phyloP scores from a whole-genome alignment of 495 filamentous ascomycete genomes.

The Tuber aestivum region DNA sequence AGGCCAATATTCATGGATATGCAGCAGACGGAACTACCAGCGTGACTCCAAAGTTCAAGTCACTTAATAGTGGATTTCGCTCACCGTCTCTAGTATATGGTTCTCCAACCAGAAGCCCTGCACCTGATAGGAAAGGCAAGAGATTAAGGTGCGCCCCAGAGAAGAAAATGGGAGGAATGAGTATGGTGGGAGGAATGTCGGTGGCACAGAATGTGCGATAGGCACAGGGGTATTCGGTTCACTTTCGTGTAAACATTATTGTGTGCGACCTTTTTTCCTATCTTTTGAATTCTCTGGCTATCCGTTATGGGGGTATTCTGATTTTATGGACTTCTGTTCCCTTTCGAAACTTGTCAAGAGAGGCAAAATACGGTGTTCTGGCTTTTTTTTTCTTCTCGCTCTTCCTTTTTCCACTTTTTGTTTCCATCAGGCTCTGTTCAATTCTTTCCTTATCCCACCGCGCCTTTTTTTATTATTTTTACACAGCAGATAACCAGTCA shows the following conservation, averaged over 20 bases:
- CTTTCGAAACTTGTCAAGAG: neutral
- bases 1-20: conserved; percentile 22
- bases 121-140: conserved; percentile 26
- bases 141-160: conserved; percentile 27
- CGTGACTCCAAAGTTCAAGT: conserved; percentile 35
- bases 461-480: too few relatives aligned
- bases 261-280: neutral
- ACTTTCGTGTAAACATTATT: conserved; percentile 4
- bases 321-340: conserved; percentile 4
- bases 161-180: conserved; percentile 17
- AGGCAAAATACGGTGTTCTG: conserved; percentile 5
- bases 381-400: neutral
- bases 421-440: neutral
- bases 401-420: neutral
- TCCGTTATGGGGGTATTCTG: neutral
- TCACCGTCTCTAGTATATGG: neutral
- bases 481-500: neutral
- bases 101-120: conserved; percentile 27
- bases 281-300: neutral
- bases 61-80: conserved; percentile 20
- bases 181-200: conserved; percentile 36
- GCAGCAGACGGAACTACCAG: conserved; percentile 27
- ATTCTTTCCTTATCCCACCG: conserved; percentile 1
- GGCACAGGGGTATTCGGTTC: neutral
- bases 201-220: conserved; percentile 35